Evolutionary conservation across 2,329 filamentous ascomycete genomes (phyloP).

Genomic region (Blastomyces parvus): DNA sequence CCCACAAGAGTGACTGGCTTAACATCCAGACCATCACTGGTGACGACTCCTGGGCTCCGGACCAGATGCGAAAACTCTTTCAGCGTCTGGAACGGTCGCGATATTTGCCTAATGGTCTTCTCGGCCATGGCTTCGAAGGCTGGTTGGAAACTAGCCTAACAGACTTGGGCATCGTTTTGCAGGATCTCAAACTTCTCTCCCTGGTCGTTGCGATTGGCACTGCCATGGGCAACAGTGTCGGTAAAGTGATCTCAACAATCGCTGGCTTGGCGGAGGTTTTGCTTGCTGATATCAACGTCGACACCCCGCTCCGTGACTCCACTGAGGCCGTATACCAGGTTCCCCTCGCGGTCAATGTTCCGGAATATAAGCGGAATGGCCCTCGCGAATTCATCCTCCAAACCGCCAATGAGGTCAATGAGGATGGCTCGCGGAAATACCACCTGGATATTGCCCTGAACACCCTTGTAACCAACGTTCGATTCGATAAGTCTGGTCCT

Average conservation of each 20-base stretch:
- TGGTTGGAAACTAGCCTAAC: conserved; percentile 48
- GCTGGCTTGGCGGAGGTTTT: conserved; percentile 39
- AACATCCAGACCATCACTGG: conserved; percentile 48
- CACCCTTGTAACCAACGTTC: conserved; percentile 38
- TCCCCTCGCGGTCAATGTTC: conserved; percentile 46
- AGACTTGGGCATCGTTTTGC: conserved; percentile 42
- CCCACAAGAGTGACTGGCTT: conserved; percentile 50
- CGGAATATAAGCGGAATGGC: conserved; percentile 41
- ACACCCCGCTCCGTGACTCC: conserved; percentile 38
- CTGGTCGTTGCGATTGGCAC: conserved; percentile 44
- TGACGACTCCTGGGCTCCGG: conserved; percentile 47
- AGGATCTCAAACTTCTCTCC: conserved; percentile 47
- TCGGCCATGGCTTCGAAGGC: conserved; percentile 49
- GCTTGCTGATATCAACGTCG: conserved; percentile 44
- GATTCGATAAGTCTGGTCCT: conserved; percentile 30
- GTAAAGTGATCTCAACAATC: conserved; percentile 32
- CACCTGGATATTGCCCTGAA: conserved; percentile 46
- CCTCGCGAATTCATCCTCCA: conserved; percentile 48
- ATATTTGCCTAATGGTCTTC: conserved; percentile 36
- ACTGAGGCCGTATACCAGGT: conserved; percentile 48
- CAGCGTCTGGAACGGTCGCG: conserved; percentile 44
- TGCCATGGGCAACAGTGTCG: conserved; percentile 40
- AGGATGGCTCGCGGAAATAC: conserved; percentile 45
- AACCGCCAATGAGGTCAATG: conserved; percentile 41
- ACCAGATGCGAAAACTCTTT: conserved; percentile 50